Evolutionary conservation across 345 rosid genomes (phyloP), one percentile per base, ranked within the genome.

Genomic region (Dipteronia dyeriana): DNA sequence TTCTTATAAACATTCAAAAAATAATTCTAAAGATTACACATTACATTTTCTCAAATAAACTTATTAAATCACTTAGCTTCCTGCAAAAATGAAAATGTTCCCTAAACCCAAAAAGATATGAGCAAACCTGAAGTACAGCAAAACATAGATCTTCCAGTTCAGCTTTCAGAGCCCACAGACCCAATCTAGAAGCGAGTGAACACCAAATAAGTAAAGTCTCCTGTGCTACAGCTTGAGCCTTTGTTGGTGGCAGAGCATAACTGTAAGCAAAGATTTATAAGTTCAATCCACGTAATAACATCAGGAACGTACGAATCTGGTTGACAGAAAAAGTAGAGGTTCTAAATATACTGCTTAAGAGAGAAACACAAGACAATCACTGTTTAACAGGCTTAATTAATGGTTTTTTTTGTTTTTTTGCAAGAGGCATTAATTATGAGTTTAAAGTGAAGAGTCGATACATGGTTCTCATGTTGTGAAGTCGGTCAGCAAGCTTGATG

Each of bases 401-500:
- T 57, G 23, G 10, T 54, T 57, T 20, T 31, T 31, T 4, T 31
- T 31, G 0, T 31, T 31, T 31, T 31, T 31, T 31, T 31, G 5
- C 0, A 31, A 31, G 34, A 39, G 43, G 65, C 47, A 62, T 43
- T 47, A 41, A 66, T 47, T 57, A 47, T 19, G 51, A 38, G 13
- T 61, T 57, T 25, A 61, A 63, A 80, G 69, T 47, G 80, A 66
- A 61, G 77, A 77, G 72, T 54, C 34, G 65, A 68, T 88, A 91
- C 95, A 91, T 89, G 83, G 95, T 91, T 79, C 95, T 91, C 95
- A 91, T 89, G 75, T 89, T 91, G 88, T 91, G 95, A 75, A 91
- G 91, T 78, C 93, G 90, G 79, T 91, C 95, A 0, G 95, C 92
- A 81, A 91, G 91, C 89, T 91, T 91, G 89, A 91, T 85, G 4